Evolutionary conservation across 2,329 filamentous ascomycete species (phyloP), one percentile per base, ranked within the genome.

Genomic region (Mycosphaerella sp.): DNA sequence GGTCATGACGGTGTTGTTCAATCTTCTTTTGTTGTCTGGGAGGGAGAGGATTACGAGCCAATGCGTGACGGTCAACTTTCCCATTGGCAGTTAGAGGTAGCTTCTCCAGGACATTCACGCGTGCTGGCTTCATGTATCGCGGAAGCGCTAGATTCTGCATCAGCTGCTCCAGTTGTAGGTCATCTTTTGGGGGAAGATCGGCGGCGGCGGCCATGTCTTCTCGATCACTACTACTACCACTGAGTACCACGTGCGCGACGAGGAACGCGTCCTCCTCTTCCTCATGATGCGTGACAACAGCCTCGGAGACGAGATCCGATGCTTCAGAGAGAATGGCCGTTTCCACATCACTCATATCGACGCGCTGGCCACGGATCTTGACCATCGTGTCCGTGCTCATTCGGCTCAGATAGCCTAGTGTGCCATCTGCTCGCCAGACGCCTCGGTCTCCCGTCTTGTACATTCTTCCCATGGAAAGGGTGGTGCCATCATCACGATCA

Each of bases 331-430:
- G 17, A 39, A 75, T 66, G 9, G 53, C 56, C 3, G 54, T 53
- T 47, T 72, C 72, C n/a, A 80, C 69, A 6, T 80, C 79, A 2
- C 66, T 60, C 0, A 81, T 62, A 11, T 81, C 77, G 23, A 79
- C 49, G 0, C 75, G 69, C 2, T 74, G 48, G 1, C 75, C 76
- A 1, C 69, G 65, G 1, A 80, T 62, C 58, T 79, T 79, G 56
- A 79, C 63, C 42, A 76, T 70, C 4, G 69, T 73, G 48, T 78
- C 74, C 3, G 72, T 73, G 1, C 55, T 63, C 1, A 74, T 70
- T 0, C 75, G 71, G 0, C 73, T 73, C 5, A 68, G 51, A 31
- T 73, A 62, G 1, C 67, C 48, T 0, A 78, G 59, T 0, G 61
- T 55, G 1, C 74, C 74, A 31, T 74, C 67, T 0, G 54, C 17